These are phyloP conservation scores for Lasiodiplodia sp. DNA, from an alignment of 2,329 filamentous ascomycete species.

Conservation along the genomic window DNA sequence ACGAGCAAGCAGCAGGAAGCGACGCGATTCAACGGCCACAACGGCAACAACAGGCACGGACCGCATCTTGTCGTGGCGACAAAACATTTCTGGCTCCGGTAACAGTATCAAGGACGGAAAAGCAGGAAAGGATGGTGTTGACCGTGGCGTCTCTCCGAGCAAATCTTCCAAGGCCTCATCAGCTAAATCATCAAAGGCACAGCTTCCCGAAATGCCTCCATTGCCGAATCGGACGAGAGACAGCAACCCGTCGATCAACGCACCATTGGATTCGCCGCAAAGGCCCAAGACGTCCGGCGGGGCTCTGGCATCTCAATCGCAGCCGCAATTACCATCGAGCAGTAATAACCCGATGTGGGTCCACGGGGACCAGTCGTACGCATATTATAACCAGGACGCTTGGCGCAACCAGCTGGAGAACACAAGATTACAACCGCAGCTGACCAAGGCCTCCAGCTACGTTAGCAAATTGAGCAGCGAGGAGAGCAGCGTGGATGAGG, in stretches of 20 bases:
- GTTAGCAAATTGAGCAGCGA: conserved; percentile 67
- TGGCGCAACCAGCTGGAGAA: conserved; percentile 35
- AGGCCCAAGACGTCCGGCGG: conserved; percentile 25
- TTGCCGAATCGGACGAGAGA: conserved; percentile 24
- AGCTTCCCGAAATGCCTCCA: conserved; percentile 33
- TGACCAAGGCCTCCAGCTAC: conserved; percentile 52
- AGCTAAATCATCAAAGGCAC: conserved; percentile 32
- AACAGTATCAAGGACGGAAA: conserved; percentile 37
- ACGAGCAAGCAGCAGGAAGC: conserved; percentile 58
- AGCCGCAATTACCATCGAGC: conserved; percentile 1
- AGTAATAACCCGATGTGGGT: conserved; percentile 55
- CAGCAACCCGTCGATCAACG: conserved; percentile 30
- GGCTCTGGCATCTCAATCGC: conserved; percentile 24
- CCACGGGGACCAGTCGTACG: conserved; percentile 59
- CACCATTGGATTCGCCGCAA: neutral
- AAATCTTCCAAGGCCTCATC: conserved; percentile 47
- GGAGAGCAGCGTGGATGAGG: conserved; percentile 56
- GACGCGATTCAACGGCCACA: conserved; percentile 54
- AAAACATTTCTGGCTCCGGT: conserved; percentile 59
- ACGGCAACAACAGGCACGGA: conserved; percentile 62
- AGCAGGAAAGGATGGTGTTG: conserved; percentile 33
- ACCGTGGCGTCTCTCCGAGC: conserved; percentile 58
- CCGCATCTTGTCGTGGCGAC: conserved; percentile 87
- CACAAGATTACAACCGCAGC: conserved; percentile 31
- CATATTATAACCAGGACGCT: conserved; percentile 58